Evolutionary conservation across 2,329 filamentous ascomycete species (phyloP), one percentile per base, ranked within the genome.

Genomic region (Hymenoscyphus occultus): DNA sequence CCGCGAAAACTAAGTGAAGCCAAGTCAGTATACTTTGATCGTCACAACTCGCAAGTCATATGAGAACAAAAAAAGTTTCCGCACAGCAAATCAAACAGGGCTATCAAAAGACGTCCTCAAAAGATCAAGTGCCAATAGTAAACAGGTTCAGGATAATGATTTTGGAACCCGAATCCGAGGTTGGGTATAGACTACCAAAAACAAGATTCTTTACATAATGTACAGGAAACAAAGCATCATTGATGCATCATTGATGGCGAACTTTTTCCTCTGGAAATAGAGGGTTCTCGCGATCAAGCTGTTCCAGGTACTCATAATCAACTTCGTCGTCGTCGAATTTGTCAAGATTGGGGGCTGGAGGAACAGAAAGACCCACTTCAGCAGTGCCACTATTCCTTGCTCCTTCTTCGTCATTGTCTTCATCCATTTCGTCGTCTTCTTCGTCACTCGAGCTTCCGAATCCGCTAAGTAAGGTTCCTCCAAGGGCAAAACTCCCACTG

Each of bases 391-490:
- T 87, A 74, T 84, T 86, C 64, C 71, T 71, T 39, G 63, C 66
- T 60, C 73, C 73, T 56, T 81, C 86, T 67, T 92, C 90, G 71
- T 92, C 90, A 70, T 94, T 89, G 70, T 90, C 90, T 65, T 92
- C 91, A 67, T 96, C 92, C 79, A 92, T 90, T 68, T 97, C 94
- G 72, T 97, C 94, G 69, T 98, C 95, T 70, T 98, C 95, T 77
- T 97, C 94, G 72, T 97, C 93, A 74, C 93, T 97, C 59, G 91
- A 95, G 78, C 93, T 96, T 74, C 92, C 93, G 78, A 98, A 98
- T 61, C 93, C 93, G 74, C 91, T 94, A 35, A 95, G 85, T 66
- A 97, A 81, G 39, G 90, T 90, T 60, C 90, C 90, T 51, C 87
- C 84, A 73, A 91, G 86, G 54, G 88, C 86, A 76, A 93, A 94